Evolutionary conservation across 805 yeast species (phyloP), one percentile per base, ranked within the genome.

Genomic region (Barnettozyma siamensis): DNA sequence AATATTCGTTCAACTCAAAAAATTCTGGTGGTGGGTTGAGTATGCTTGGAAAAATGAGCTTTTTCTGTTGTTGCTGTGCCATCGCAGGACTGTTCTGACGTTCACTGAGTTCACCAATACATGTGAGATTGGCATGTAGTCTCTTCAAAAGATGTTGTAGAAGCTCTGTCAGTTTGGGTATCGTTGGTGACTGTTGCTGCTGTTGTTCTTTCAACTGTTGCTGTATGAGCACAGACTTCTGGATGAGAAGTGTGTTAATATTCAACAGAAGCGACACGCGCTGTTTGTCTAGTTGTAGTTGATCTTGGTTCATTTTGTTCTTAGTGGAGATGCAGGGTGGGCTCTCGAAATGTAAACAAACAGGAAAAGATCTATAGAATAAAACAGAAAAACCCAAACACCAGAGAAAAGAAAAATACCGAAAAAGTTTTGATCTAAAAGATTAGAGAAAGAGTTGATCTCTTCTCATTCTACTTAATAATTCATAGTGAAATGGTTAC

Each of bases 61-160:
- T 49, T 15, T 41, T 41, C 29, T 35, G 40, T 23, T 34, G 34
- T 24, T 32, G 40, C 28, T 34, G 32, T 21, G 23, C 33, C 21
- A 4, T 31, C 21, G 34, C 30, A 3, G 44, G 36, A 9, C 37
- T 49, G 34, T 48, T 53, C 23, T 50, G 52, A 30, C 46, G 55
- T 23, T 57, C 61, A 7, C 53, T 46, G 1, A 57, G 37, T 24
- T 57, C 61, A 0, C 60, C 61, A 30, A 57, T 57, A 37, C 61
- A 57, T 2, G 59, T 54, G 7, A 57, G 36, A 30, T 57, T 57
- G 2, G 61, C 48, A 30, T 57, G 61, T 4, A 57, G 37, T 38
- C 61, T 45, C 27, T 57, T 57, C 20, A 57, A 16, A 2, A 55
- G 30, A 10, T 51, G 57, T 19, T 57, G 59, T 8, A 51, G 38